Base-by-base conservation (phyloP, 768 basidiomycete genomes). In the Agaricus bisporus region DNA sequence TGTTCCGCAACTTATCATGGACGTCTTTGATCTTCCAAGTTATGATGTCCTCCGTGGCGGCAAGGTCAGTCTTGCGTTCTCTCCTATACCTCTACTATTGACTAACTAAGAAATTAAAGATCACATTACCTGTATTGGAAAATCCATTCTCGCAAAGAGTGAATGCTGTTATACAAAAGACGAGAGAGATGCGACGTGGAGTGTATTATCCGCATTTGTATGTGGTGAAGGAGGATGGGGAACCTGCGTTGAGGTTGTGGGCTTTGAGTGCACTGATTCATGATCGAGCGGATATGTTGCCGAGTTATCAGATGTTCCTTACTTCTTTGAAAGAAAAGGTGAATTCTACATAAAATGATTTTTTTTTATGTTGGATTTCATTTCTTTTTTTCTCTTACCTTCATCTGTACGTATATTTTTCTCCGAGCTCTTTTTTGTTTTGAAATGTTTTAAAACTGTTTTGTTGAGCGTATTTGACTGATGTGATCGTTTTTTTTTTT, bases 191-290 rank as follows among this genome's bases (percentile, higher is more conserved):
- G 78, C 86, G 97, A 46, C 80, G 93, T 38, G 94, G 95, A 12
- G 84, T 87, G 4, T 98, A 98, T 67, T 86, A 88, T 64, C 92
- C 92, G 7, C 93, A 98, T 66, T 73, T 99, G 6, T 99, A 98
- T 63, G 76, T 98, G 49, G 94, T 98, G 63, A 99, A 98, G 72
- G 94, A 98, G 67, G 97, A 99, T 60, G 95, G 94, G 56, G 97
- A 99, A 69, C 90, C 93, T 5, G 87, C 94, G 42, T 74, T 99
- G 63, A 78, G 95, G 56, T 78, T 94, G 55, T 99, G 97, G 97
- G 97, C 95, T 0, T 78, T 99, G 56, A 93, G 91, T 64, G 82
- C 83, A 62, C 81, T 99, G 59, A 88, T 98, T 60, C 95, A 98
- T 71, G 97, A 98, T 69, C 86, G 97, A 54, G 86, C 91, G 62